Evolutionary conservation across 495 filamentous ascomycete genomes (phyloP), one percentile per base, ranked within the genome.

Genomic region (Jackrogersella minutella): DNA sequence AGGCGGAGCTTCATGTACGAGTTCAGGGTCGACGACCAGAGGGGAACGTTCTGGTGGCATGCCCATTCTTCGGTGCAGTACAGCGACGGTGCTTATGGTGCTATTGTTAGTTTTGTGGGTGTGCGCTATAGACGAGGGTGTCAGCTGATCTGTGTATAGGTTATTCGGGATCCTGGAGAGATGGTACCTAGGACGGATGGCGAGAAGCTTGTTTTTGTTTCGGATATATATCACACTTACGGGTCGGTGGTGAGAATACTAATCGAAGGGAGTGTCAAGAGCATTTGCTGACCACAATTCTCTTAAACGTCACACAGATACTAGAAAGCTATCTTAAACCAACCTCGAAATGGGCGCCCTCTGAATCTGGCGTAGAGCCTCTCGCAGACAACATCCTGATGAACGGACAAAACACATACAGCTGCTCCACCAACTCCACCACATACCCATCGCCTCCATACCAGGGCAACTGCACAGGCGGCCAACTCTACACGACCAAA

Each of bases 401-500:
- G 22, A 79, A 79, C 63, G 77, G 77, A 24, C 74, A 74, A 37
- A 74, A 75, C 71, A 74, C 67, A 3, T 79, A 70, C 44, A 58
- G 76, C 66, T 80, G 78, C 68, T 34, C 46, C 41, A 44, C 71
- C 22, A 16, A 16, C 28, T 74, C 72, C 11, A 69, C 64, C 11
- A 75, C 73, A 2, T 73, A 58, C 44, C 54, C 64, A 3, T 53
- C 58, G 8, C 37, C 59, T 13, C 57, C 54, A 8, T 43, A 44
- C 8, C 13, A 9, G 19, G 3, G 24, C 19, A 36, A 17, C 37
- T 74, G 72, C 58, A 71, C 64, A n/a, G 70, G 64, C 3, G 67
- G 70, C 0, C 58, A 60, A 0, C 72, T 66, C 36, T 71, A 68
- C 58, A 31, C 50, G 0, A 73, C 70, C 17, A 55, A 60, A 34